phyloP scores from a whole-genome alignment of 352 stramenopile species.

The Globisporangium middletonii region DNA sequence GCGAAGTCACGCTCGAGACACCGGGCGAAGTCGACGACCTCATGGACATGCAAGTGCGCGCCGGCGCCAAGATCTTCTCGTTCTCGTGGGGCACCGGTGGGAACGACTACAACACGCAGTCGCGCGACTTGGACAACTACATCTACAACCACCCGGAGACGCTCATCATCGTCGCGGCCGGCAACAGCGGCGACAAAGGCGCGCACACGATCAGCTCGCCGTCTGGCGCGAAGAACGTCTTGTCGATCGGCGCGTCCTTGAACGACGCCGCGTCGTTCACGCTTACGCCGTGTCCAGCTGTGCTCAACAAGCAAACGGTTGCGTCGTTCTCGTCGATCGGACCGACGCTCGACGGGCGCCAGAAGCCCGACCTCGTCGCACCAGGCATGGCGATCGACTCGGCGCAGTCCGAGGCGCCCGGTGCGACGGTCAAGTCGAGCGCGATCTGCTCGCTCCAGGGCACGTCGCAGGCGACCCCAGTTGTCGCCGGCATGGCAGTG shows the following conservation, averaged over 20 bases:
- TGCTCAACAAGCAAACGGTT: constrained; percentile 71
- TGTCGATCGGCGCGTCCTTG: constrained; percentile 76
- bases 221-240: constrained; percentile 80
- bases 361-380: constrained; percentile 87
- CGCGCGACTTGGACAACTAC: constrained; percentile 73
- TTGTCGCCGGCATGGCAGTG: constrained; percentile 67
- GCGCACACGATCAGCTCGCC: constrained; percentile 76
- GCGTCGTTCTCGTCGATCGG: constrained; percentile 82
- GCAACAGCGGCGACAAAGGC: constrained; percentile 82
- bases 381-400: constrained; percentile 80
- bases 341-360: constrained; percentile 70
- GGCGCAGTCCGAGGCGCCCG: constrained; percentile 51
- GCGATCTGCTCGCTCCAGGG: constrained; percentile 69
- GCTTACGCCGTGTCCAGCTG: constrained; percentile 32
- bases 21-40: constrained; percentile 59
- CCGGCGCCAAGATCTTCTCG: constrained; percentile 74
- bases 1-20: constrained; percentile 60
- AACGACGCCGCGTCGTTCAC: constrained; percentile 52
- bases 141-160: constrained; percentile 84
- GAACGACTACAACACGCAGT: constrained; percentile 78
- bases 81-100: constrained; percentile 80
- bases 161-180: constrained; percentile 83
- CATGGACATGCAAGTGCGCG: constrained; percentile 57
- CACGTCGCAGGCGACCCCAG: constrained; percentile 71
- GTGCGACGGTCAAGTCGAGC: constrained; percentile 44